These are phyloP conservation scores for Wickerhamomyces queroliae DNA, from an alignment of 805 yeast species.

Conservation along the genomic window DNA sequence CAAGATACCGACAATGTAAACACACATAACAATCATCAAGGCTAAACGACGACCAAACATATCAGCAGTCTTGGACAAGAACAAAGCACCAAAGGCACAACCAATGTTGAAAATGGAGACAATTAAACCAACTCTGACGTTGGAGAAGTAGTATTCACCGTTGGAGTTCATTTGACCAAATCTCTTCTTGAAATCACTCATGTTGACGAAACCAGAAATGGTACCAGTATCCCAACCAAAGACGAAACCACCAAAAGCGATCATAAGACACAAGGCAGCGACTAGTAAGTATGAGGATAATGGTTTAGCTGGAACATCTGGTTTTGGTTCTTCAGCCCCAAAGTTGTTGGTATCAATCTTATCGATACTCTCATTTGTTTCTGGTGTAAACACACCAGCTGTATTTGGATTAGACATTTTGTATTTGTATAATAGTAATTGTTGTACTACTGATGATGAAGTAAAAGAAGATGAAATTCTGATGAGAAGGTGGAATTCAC, in stretches of 20 bases:
- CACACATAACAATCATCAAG: constrained; percentile 52
- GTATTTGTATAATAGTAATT: too few relatives aligned
- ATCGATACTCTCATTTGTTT: not conserved
- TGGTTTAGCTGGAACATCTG: constrained; percentile 26
- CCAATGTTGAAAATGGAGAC: constrained; percentile 60
- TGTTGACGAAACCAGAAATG: constrained; percentile 64
- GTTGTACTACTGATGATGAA: too few relatives aligned
- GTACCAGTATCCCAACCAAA: constrained; percentile 84
- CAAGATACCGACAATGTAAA: constrained; percentile 62
- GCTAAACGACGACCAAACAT: constrained; percentile 61
- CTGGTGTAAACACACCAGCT: constrained; percentile 2
- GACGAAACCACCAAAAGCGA: constrained; percentile 74
- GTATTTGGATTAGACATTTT: not conserved
- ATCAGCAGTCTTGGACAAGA: constrained; percentile 55
- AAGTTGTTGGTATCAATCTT: not conserved
- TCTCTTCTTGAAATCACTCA: constrained; percentile 45
- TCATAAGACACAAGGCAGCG: constrained; percentile 29
- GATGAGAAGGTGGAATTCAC: not conserved
- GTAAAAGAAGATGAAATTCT: too few relatives aligned
- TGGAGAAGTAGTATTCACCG: constrained; percentile 43
- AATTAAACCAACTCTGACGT: constrained; percentile 49
- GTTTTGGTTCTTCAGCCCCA: not conserved
- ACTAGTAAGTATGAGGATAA: constrained; percentile 25
- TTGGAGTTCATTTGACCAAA: constrained; percentile 42
- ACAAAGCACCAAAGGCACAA: constrained; percentile 66